Base-by-base conservation (phyloP, 371 early-diverging fungal genomes). In the Ecytonucleospora hepatopenaei region DNA sequence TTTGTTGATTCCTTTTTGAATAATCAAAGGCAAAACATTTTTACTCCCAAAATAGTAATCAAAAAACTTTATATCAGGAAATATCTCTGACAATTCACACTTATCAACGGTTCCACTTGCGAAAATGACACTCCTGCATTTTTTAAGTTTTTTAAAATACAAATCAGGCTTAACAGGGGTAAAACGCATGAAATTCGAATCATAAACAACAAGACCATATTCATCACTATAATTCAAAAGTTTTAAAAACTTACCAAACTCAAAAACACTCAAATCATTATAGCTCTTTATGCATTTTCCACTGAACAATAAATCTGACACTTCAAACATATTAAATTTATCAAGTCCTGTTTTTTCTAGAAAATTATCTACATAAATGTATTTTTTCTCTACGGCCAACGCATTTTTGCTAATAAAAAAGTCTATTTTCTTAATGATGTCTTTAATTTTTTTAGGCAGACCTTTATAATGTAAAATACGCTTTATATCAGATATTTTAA, bases 21-120 rank as follows among this genome's bases (percentile, higher is more conserved):
- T 71, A 2, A 84, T 81, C 1, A 86, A 51, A 0, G 86, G 81
- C 60, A 85, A 71, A 54, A 91, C 62, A 15, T 71, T 60, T 0
- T 48, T 27, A 8, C 47, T 51, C 8, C 54, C 24, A 23, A 48
- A 30, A 48, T 35, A 15, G 31, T 71, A 71, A 0, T 28, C 54
- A 28, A 59, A 67, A 34, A 59, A 71, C 16, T 34, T 33, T n/a
- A 58, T 33, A 12, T 62, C 46, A 34, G 40, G n/a, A 31, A 68
- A 73, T 19, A 68, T 53, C 1, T 47, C 26, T 31, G 55, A 3
- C 0, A 69, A 34, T 8, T 68, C 61, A 32, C 64, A 48, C n/a
- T 93, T 94, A 65, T 87, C 86, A 90, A 95, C 89, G 0, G 96
- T 92, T 23, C 94, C 96, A 61, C 96, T 94, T 0, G 93, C 90